Evolutionary conservation across 495 filamentous ascomycete species (phyloP).

Genomic region (Lasiosphaeris hirsuta): DNA sequence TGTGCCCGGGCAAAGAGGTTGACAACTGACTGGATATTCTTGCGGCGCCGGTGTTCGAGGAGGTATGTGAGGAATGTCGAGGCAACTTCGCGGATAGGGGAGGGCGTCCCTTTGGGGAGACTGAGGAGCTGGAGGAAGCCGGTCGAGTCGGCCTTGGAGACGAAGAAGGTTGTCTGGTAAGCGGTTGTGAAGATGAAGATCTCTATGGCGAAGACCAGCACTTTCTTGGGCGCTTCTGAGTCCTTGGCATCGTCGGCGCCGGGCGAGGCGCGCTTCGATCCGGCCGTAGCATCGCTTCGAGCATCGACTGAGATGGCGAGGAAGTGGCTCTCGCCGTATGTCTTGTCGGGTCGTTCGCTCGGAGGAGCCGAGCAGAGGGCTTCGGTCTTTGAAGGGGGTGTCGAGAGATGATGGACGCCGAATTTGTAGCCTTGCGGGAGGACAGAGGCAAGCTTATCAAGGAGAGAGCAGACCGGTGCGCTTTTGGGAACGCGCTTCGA

Average conservation of each 20-base stretch:
- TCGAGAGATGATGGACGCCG: conserved; percentile 82
- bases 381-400: conserved; percentile 66
- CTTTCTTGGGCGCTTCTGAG: conserved; percentile 12
- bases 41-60: conserved; percentile 59
- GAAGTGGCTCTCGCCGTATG: conserved; percentile 87
- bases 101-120: conserved; percentile 58
- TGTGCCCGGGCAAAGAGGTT: conserved; percentile 92
- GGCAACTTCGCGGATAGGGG: conserved; percentile 67
- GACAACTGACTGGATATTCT: conserved; percentile 70
- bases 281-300: neutral
- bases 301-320: conserved; percentile 63
- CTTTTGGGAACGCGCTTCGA: conserved; percentile 10
- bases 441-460: conserved; percentile 57
- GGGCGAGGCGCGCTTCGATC: conserved; percentile 25
- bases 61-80: conserved; percentile 75
- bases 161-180: conserved; percentile 80
- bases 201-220: conserved; percentile 52
- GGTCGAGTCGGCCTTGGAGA: conserved; percentile 96
- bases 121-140: conserved; percentile 72
- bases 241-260: conserved; percentile 28
- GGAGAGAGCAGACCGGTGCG: conserved; percentile 25
- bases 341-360: conserved; percentile 61
- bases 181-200: conserved; percentile 70
- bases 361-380: conserved; percentile 80
- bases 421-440: conserved; percentile 69